Evolutionary conservation across 139 green algal species (phyloP), one percentile per base, ranked within the genome.

Genomic region (Tetradesmus obliquus): DNA sequence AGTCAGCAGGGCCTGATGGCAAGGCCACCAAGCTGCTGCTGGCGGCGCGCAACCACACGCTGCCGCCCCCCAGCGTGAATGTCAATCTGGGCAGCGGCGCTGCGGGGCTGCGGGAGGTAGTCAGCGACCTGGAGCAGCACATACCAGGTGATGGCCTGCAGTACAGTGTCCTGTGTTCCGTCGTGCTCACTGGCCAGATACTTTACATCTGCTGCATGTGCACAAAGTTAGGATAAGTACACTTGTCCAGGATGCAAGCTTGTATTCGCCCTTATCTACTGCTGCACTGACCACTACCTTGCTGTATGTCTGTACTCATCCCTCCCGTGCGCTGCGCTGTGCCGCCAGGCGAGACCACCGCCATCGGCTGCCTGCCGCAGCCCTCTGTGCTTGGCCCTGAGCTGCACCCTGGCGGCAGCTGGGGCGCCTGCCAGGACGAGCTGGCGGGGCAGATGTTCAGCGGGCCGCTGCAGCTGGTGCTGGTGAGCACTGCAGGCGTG

Each of bases 401-500:
- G 0, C 62, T 86, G 7, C 24, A 84, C 45, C 53, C 45, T 53
- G 58, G 53, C 71, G 90, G 79, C 76, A 87, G 88, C 88, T 83
- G 71, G 71, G 86, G 86, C 51, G 86, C 86, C 53, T 84, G 84
- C 53, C 86, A 90, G 20, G 93, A 96, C 82, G 96, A 98, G 92
- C 95, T 98, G 53, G 92, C 88, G 3, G 91, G 93, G 15, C 97
- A 98, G 91, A 95, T 98, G 86, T 94, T 96, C 89, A 90, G 15
- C 10, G 76, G 79, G 76, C 88, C 88, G 71, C 88, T 32, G 58
- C 95, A 95, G 17, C 97, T 98, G 90, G 96, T 97, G 71, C 86
- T 98, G 20, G 95, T 99, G 19, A 97, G 93, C 66, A 98, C 96
- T 12, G 94, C 96, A 55, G 98, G 98, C 0, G 94, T 98, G 55